Base-by-base conservation (phyloP, 306 rosid genomes). In the Prunus padus region DNA sequence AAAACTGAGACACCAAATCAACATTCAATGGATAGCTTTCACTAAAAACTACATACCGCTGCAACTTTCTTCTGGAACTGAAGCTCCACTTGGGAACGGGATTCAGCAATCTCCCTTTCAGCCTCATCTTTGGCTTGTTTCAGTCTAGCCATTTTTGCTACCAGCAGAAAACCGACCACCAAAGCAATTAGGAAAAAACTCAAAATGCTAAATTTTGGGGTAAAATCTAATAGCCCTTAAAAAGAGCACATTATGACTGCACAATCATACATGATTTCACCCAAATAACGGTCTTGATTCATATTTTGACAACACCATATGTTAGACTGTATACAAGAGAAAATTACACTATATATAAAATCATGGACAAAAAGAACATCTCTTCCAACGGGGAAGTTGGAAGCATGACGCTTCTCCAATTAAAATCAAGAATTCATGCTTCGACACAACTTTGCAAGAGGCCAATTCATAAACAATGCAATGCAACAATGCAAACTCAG, bases 101-200 rank as follows among this genome's bases (percentile, higher is more conserved):
- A 84, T 65, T 87, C 89, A 61, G 93, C 87, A 71, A 92, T 77
- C 87, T 95, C 97, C 89, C 77, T 90, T 25, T 83, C 97, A 12
- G 99, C 99, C 87, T 92, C 99, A 18, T 95, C 96, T 76, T 95
- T 89, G 75, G 97, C 99, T 77, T 95, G 97, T 82, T 89, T 95
- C 87, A 95, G 89, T 73, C 97, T 89, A 75, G 93, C 92, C 88
- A 78, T 2, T 95, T 95, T 95, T 62, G 90, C 97, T 92, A 69
- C 72, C 33, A 67, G 67, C 26, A 78, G 75, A 72, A 68, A 73
- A 46, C 75, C 79, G 31, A 56, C 61, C 26, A 73, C 5, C 25
- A 16, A 26, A 75, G 31, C 72, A 52, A 59, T 83, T 69, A 76
- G 74, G 9, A 68, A 79, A 60, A 56, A 44, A 52, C 44, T 33